Evolutionary conservation across 1,139 yeast genomes (phyloP).

Genomic region (Taphrina communis): DNA sequence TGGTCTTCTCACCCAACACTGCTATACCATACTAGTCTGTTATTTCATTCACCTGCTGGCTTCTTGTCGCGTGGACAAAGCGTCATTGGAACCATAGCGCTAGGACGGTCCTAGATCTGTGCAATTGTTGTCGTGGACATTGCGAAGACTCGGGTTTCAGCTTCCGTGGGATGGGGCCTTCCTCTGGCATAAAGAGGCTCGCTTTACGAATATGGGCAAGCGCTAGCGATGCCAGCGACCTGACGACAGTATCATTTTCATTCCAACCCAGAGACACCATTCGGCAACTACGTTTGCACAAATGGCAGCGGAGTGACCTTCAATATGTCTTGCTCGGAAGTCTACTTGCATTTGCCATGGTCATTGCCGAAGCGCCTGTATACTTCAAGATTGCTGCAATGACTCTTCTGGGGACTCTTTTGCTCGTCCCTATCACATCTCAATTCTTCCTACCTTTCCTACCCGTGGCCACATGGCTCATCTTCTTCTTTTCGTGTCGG

Average conservation of each 20-base stretch:
- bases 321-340: conserved; percentile 56
- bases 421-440: conserved; percentile 74
- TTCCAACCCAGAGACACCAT: conserved; percentile 57
- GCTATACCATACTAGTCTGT: neutral
- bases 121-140: neutral
- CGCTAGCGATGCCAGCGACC: conserved; percentile 22
- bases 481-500: conserved; percentile 68
- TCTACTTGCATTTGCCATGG: conserved; percentile 57
- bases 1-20: neutral
- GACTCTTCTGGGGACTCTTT: conserved; percentile 51
- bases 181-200: conserved; percentile 26
- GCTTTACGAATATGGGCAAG: conserved; percentile 10
- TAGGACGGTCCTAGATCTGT: neutral
- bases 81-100: no score
- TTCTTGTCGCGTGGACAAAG: neutral
- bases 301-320: conserved; percentile 53
- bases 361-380: conserved; percentile 62
- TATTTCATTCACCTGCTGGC: neutral
- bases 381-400: conserved; percentile 58
- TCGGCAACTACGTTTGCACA: conserved; percentile 58
- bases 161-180: neutral
- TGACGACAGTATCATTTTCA: conserved; percentile 31
- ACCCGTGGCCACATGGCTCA: conserved; percentile 88
- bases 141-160: no score
- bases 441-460: conserved; percentile 86